Base-by-base conservation (phyloP, 148 eudicot genomes). In the Chenopodium berlandieri region DNA sequence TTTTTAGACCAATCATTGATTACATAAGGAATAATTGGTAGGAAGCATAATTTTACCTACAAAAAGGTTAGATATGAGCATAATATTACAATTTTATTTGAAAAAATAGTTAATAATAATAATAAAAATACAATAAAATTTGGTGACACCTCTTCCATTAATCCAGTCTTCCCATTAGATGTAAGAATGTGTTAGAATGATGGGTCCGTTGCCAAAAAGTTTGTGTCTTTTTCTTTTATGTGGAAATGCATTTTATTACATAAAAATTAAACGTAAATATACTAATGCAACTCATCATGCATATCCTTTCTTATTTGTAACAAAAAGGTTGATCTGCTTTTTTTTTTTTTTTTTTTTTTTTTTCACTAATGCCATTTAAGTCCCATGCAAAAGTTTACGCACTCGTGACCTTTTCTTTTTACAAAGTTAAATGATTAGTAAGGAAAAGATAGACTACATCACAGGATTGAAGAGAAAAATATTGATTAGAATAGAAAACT, bases 1-100 rank as follows among this genome's bases (percentile, higher is more conserved):
- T 34, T 40, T 72, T 54, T 73, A 66, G 60, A 84, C 89, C 90
- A 90, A 90, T 91, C 86, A 90, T 90, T 88, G 88, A 71, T 75
- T 54, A 9, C 40, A 65, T 23, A 80, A 72, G 22, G 89, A 90
- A 86, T 87, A 87, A 88, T 84, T 79, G 82, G 91, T 84, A 76
- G 81, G 68, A 80, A 82, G 84, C 83, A 85, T 84, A 85, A 73
- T 4, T 14, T 48, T 79, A 82, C 84, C 85, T 80, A 76, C 82
- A 83, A 86, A 78, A 84, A 46, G 37, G 34, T 73, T 73, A 34
- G 75, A 82, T 83, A 82, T 84, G 78, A 79, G 82, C 79, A 79
- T 68, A 40, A 86, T 75, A 88, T 78, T 40, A 40, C 44, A 40
- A 40, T 40, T 40, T 5, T 40, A 5, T 4, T 6, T 40, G 0